A percentile compares a stretch with the other conserved stretches of the same genome.
Evolutionary conservation across 768 basidiomycete genomes (phyloP).

Genomic region (Chalciporus piperatus): DNA sequence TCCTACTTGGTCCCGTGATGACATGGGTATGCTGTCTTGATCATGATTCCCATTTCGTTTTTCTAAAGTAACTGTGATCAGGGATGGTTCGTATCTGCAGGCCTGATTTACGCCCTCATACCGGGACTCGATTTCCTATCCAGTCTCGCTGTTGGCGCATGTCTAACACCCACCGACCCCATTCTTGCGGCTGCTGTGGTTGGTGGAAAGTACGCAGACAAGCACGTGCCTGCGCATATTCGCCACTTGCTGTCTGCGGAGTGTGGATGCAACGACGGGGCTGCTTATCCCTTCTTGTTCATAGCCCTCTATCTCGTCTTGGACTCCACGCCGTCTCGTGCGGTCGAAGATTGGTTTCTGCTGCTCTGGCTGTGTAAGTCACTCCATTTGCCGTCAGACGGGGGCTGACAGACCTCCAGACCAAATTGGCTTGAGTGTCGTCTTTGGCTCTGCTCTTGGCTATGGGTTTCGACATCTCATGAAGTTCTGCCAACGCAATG

Average conservation of each 20-base stretch:
- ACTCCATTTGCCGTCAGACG: neutral
- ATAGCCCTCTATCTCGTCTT: slow-evolving; percentile 85
- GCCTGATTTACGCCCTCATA: slow-evolving; percentile 86
- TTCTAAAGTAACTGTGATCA: slow-evolving; percentile 26
- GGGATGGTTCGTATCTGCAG: slow-evolving; percentile 96
- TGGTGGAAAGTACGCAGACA: slow-evolving; percentile 96
- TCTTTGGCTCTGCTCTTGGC: slow-evolving; percentile 75
- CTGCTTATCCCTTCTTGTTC: slow-evolving; percentile 92
- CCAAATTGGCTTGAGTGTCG: slow-evolving; percentile 70
- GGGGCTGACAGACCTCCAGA: slow-evolving; percentile 42
- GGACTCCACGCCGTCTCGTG: slow-evolving; percentile 56
- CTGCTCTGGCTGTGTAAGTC: slow-evolving; percentile 80
- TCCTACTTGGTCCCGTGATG: slow-evolving; percentile 81
- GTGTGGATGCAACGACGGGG: slow-evolving; percentile 94
- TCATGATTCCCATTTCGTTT: neutral
- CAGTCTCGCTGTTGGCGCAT: slow-evolving; percentile 86
- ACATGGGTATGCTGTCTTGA: slow-evolving; percentile 59
- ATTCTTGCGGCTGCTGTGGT: slow-evolving; percentile 51
- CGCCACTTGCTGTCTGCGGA: slow-evolving; percentile 67
- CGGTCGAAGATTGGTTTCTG: slow-evolving; percentile 86
- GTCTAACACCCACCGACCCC: slow-evolving; percentile 79
- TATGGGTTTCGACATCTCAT: slow-evolving; percentile 83
- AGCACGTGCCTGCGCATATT: slow-evolving; percentile 88
- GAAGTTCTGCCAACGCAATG: slow-evolving; percentile 85
- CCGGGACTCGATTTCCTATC: slow-evolving; percentile 89